phyloP scores from a whole-genome alignment of 768 basidiomycete genomes.

The Naganishia antarctica region DNA sequence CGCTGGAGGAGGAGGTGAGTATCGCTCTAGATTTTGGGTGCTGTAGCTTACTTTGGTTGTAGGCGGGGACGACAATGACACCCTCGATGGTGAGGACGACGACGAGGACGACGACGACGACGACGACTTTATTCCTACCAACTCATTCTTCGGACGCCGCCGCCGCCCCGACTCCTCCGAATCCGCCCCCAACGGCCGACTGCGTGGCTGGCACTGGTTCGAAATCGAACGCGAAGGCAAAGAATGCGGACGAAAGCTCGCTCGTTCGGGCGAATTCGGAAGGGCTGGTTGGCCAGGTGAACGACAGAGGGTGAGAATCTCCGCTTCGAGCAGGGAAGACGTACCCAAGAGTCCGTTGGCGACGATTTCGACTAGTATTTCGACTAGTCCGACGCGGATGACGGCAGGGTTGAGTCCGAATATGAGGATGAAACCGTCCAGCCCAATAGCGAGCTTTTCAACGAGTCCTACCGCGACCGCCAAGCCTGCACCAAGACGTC shows the following conservation, averaged over 20 bases:
- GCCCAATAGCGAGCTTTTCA: background rate
- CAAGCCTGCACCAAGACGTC: background rate
- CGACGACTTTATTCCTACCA: background rate
- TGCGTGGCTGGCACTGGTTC: constrained; percentile 38
- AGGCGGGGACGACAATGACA: background rate
- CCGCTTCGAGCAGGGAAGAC: background rate
- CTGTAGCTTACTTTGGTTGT: background rate
- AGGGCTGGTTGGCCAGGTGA: constrained; percentile 31
- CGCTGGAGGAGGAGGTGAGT: background rate
- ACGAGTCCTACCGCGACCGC: background rate
- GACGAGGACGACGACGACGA: constrained; percentile 16
- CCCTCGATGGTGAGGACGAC: constrained; percentile 9
- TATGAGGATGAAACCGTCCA: background rate
- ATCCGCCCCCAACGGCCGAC: constrained; percentile 1
- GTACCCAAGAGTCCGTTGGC: background rate
- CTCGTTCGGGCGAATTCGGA: constrained; percentile 43
- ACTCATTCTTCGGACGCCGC: constrained; percentile 3
- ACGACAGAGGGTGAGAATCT: background rate
- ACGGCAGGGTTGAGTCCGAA: background rate
- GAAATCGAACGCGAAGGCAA: constrained; percentile 34
- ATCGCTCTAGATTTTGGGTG: too few species aligned
- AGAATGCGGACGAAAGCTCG: constrained; percentile 33
- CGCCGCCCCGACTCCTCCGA: background rate
- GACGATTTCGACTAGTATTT: background rate
- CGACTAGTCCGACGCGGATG: background rate